Conservation (phyloP, 257 asterid species). For the Solanum virginianum region DNA sequence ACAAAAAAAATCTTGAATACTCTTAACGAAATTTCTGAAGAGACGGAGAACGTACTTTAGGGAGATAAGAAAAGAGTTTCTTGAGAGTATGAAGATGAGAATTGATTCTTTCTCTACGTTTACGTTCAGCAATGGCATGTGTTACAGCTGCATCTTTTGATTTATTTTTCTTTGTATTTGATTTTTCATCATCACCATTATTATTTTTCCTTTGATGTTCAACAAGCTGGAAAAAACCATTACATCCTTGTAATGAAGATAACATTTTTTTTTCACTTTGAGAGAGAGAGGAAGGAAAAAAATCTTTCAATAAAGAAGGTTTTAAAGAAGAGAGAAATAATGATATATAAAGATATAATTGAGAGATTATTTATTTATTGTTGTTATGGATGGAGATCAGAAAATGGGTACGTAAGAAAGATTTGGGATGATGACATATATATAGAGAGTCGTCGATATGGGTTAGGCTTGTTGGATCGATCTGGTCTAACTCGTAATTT, state of each 20-base stretch:
- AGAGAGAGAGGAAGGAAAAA: background rate
- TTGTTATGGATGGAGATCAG: background rate
- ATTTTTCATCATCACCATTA: background rate
- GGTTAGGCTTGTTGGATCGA: too few species aligned
- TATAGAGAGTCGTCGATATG: background rate
- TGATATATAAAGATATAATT: background rate
- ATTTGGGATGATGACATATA: background rate
- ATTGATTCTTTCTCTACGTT: constrained; percentile 24
- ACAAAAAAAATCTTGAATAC: too few species aligned
- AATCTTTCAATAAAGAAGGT: background rate
- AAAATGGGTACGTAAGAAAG: background rate
- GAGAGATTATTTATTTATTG: background rate
- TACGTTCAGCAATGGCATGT: constrained; percentile 25
- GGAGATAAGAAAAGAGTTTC: constrained; percentile 22
- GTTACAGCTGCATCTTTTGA: constrained; percentile 17
- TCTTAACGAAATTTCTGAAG: too few species aligned
- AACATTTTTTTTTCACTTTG: background rate
- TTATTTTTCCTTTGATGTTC: background rate
- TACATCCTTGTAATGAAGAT: background rate
- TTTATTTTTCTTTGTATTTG: background rate
- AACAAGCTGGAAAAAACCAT: background rate
- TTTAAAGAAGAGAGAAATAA: background rate
- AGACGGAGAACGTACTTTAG: constrained; percentile 6
- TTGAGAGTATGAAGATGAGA: constrained; percentile 20
- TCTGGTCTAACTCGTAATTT: too few species aligned